Percentiles rank a stretch among this genome's conserved stretches.
These are phyloP conservation scores for Schoenoplectus tabernaemontani DNA, from an alignment of 202 grass and related monocot species.

Conservation along the genomic window DNA sequence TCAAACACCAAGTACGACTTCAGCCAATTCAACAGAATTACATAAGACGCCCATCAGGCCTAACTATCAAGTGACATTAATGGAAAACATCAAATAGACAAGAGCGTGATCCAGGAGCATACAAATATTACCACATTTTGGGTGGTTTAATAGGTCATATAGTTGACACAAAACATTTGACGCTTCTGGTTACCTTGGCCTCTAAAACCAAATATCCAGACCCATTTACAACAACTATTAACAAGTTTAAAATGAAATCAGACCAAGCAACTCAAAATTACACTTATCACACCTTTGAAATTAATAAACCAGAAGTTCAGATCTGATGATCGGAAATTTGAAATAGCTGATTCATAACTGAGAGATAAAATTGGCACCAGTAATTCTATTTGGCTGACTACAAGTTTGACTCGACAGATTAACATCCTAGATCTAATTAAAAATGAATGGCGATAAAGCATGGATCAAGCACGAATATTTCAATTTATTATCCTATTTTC, in stretches of 20 bases:
- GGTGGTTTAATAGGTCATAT: background rate
- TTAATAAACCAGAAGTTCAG: background rate
- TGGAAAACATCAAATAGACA: background rate
- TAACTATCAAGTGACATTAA: background rate
- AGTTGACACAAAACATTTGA: background rate
- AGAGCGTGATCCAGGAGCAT: background rate
- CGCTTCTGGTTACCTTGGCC: background rate
- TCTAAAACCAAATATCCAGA: background rate
- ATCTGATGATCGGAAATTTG: background rate
- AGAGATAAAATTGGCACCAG: background rate
- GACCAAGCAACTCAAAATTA: background rate
- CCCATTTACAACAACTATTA: background rate
- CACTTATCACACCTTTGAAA: background rate
- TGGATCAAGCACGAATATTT: background rate
- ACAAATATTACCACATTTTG: background rate
- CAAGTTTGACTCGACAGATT: background rate
- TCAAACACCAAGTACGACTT: background rate
- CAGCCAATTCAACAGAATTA: conserved; percentile 4
- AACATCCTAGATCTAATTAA: conserved; percentile 11
- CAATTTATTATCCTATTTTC: background rate
- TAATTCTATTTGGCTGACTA: background rate
- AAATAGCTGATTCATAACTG: background rate
- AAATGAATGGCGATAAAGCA: background rate
- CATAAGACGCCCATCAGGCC: background rate
- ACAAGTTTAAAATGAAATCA: background rate